Base-by-base conservation (phyloP, 2,329 filamentous ascomycete species). In the Cylindrodendrum hubeiense region DNA sequence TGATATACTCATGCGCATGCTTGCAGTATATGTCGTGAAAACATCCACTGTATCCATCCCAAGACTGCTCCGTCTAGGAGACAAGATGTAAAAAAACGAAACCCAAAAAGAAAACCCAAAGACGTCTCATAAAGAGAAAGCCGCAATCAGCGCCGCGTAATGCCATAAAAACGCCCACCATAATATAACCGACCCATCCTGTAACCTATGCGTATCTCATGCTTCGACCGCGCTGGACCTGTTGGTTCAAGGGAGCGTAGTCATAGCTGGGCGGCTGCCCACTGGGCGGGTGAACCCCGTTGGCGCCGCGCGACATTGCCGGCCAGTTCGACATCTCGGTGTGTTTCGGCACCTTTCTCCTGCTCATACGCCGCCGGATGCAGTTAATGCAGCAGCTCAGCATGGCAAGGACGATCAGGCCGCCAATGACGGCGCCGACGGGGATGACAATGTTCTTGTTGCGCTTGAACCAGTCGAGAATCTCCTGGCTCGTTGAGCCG, bases 361-460 rank as follows among this genome's bases (percentile, higher is more conserved):
- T 70, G 50, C 67, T 59, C 7, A 66, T 54, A 22, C 71, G 68
- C 17, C 75, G 72, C n/a, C 75, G 66, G 67, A 78, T 71, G 74
- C 73, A 86, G 71, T 84, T 85, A 65, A 85, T 80, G 72, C 90
- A 85, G 80, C 94, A 97, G 75, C 86, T 86, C 12, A 91, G 70
- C 54, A 98, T 82, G 34, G 86, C 84, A 49, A 97, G 77, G 19
- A 97, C 75, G 6, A 97, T 73, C 6, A 98, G 83, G 7, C 87
- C 89, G 51, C 94, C 95, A 17, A 97, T 83, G 12, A 89, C 91
- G 50, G 84, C 83, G 5, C 87, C 88, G 12, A 98, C 83, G 24
- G 93, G 94, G 68, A 98, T 97, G 69, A 97, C 91, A 67, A 98
- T 88, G 56, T 87, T 82, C 79, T 92, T 92, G 82, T 98, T 90